Evolutionary conservation across 1,284 basidiomycete species (phyloP), one percentile per base, ranked within the genome.

Genomic region (Naganishia liquefaciens): DNA sequence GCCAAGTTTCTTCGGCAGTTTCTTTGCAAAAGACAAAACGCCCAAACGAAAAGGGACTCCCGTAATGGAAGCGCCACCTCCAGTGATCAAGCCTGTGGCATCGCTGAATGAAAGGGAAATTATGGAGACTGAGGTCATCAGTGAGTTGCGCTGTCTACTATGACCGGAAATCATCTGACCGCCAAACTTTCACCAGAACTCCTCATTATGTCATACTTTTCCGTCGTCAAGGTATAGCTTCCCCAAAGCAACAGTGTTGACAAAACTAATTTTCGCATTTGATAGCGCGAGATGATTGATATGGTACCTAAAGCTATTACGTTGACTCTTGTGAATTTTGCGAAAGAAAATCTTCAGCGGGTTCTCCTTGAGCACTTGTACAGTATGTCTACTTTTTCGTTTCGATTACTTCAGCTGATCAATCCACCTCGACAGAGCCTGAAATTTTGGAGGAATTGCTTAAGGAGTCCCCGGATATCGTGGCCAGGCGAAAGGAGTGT

Each of bases 101-200:
- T 67, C 70, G 54, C 82, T 99, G 71, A 97, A 86, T 74, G 95
- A 99, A 73, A 85, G 96, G 66, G 96, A 99, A 82, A 87, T 89
- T 53, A 93, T 98, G 87, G 96, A 99, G 81, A 98, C 95, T 5
- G 96, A 99, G 75, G 94, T 99, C 68, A 99, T 99, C 86, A 99
- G 91, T 93, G 78, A 80, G 91, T 88, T 46, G 70, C 75, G 65
- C 42, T 39, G 10, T 27, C 5, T 5, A 10, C 7, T 9, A 7
- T 37, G 9, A 4, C 13, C 10, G 33, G 13, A 37, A 37, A 37
- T 13, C 10, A 7, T 37, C 13, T 37, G 13, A 37, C 13, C 33
- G 33, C 33, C 33, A 37, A 65, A 21, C 28, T 49, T 27, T 27
- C n/a, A n/a, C n/a, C n/a, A 93, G 91, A 93, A 78, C 83, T 93